Evolutionary conservation across 208 protist genomes (phyloP).

Genomic region (Trypanosoma scelopori): DNA sequence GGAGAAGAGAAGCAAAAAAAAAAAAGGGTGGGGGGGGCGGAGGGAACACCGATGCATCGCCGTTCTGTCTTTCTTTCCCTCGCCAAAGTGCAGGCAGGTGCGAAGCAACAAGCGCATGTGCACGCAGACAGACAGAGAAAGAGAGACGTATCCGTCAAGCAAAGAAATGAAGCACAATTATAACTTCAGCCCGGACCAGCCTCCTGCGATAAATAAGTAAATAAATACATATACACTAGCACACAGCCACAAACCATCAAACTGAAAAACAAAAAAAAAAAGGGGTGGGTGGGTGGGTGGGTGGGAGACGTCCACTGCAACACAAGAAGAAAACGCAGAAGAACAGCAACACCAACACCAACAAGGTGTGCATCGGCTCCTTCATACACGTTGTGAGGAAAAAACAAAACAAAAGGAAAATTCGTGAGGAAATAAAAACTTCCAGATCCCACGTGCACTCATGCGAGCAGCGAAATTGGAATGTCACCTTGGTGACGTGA

Average conservation of each 20-base stretch:
- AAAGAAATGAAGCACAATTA: background rate
- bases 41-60: slow-evolving; percentile 12
- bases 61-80: too few relatives aligned
- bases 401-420: slow-evolving; percentile 11
- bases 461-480: background rate
- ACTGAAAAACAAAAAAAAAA: background rate
- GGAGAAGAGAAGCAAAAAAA: slow-evolving; percentile 19
- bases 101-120: background rate
- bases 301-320: too few relatives aligned
- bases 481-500: slow-evolving; percentile 11
- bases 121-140: background rate
- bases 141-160: background rate
- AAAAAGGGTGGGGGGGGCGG: slow-evolving; percentile 6
- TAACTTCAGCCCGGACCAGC: background rate
- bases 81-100: background rate
- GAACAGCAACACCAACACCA: too few relatives aligned
- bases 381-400: background rate
- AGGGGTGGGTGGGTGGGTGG: too few relatives aligned
- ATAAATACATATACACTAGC: too few relatives aligned
- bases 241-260: background rate
- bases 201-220: too few relatives aligned
- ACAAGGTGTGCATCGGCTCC: background rate
- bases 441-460: slow-evolving; percentile 10
- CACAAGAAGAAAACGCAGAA: too few relatives aligned
- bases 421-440: background rate